A percentile compares a stretch with the other conserved stretches of the same genome.
phyloP scores from a whole-genome alignment of 2,329 filamentous ascomycete genomes.

The Trichophyton rubrum region DNA sequence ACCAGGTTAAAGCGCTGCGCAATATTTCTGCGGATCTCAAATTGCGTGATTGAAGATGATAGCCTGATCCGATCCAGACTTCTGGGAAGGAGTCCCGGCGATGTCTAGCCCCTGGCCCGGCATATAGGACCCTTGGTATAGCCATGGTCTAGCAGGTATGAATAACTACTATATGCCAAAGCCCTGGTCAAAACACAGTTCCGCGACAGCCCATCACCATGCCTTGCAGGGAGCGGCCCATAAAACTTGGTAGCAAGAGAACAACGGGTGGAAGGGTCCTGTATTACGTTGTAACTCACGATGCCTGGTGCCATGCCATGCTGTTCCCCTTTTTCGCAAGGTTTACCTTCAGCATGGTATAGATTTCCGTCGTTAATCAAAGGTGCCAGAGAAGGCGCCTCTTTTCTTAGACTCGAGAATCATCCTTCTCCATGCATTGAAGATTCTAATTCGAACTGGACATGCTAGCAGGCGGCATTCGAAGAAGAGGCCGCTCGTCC shows the following conservation, averaged over 20 bases:
- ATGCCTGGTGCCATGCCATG: background rate
- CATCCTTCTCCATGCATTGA: background rate
- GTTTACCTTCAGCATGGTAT: background rate
- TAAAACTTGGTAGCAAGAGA: background rate
- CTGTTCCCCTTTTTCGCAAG: background rate
- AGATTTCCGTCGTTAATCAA: background rate
- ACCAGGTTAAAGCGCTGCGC: background rate
- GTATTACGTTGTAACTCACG: background rate
- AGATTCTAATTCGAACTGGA: background rate
- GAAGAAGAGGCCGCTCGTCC: background rate
- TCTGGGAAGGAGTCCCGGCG: background rate
- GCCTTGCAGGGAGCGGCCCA: background rate
- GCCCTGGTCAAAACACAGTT: background rate
- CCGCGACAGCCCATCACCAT: background rate
- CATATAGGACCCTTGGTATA: background rate
- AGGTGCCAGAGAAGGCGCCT: background rate
- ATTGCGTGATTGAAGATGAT: background rate
- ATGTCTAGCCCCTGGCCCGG: background rate
- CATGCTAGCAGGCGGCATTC: background rate
- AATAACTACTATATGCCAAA: background rate
- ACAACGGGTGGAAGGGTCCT: background rate
- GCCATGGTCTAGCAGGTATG: background rate
- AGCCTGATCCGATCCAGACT: background rate
- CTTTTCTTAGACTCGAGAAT: background rate
- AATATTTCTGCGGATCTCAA: background rate